Conservation (phyloP, 1,284 basidiomycete genomes). For the Singerocomus inundabilis region DNA sequence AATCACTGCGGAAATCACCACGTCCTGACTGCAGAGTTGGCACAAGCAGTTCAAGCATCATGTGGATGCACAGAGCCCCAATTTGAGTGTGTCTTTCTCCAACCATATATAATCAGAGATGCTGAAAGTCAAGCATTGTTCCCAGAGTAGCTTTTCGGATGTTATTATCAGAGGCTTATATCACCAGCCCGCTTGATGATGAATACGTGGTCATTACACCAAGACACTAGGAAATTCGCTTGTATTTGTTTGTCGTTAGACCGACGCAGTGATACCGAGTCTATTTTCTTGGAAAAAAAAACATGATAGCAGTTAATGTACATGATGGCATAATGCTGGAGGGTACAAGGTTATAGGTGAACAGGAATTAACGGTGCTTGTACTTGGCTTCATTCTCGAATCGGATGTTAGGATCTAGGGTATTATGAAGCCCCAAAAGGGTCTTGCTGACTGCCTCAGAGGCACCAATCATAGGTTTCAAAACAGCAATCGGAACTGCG, state of each 20-base stretch:
- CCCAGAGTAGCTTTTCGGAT: slow-evolving; percentile 22
- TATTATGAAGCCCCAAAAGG: slow-evolving; percentile 87
- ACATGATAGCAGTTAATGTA: slow-evolving; percentile 10
- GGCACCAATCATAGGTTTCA: slow-evolving; percentile 96
- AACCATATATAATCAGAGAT: background rate
- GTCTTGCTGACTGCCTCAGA: slow-evolving; percentile 96
- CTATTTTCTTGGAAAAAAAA: background rate
- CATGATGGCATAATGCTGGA: slow-evolving; percentile 14
- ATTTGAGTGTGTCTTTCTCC: slow-evolving; percentile 19
- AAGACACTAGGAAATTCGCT: slow-evolving; percentile 13
- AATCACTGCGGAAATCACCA: background rate
- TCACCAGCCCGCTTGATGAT: slow-evolving; percentile 34
- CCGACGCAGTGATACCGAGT: background rate
- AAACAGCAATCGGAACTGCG: slow-evolving; percentile 93
- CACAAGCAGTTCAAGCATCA: slow-evolving; percentile 10
- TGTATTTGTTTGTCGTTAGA: background rate
- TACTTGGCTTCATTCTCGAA: slow-evolving; percentile 87
- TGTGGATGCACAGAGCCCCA: slow-evolving; percentile 22
- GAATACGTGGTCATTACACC: slow-evolving; percentile 32
- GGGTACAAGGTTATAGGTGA: slow-evolving; percentile 20
- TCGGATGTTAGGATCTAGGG: slow-evolving; percentile 77
- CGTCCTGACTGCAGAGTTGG: slow-evolving; percentile 18
- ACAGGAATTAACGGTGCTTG: slow-evolving; percentile 58
- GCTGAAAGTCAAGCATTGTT: background rate
- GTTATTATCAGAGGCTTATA: slow-evolving; percentile 30